Evolutionary conservation across 495 filamentous ascomycete genomes (phyloP).

Genomic region (Penicillium cataractarum): DNA sequence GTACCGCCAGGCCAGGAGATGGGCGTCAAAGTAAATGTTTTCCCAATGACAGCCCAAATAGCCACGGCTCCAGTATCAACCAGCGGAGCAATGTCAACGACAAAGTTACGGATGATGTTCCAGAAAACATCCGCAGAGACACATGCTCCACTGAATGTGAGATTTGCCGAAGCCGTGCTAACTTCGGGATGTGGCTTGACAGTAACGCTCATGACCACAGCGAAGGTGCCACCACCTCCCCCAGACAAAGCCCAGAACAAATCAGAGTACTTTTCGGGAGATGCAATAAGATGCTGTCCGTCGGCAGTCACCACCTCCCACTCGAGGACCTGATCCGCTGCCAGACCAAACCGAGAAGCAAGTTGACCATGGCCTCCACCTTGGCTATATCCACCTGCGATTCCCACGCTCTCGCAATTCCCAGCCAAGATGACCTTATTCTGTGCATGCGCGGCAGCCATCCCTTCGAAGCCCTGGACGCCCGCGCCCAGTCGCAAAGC

Average conservation of each 20-base stretch:
- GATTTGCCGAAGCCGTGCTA: conserved; percentile 8
- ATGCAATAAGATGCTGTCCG: neutral
- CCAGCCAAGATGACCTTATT: conserved; percentile 32
- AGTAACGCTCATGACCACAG: conserved; percentile 18
- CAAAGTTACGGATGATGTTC: conserved; percentile 6
- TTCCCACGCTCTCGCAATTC: conserved; percentile 36
- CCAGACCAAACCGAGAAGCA: conserved; percentile 54
- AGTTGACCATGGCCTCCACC: conserved; percentile 64
- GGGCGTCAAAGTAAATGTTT: conserved; percentile 13
- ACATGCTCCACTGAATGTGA: conserved; percentile 7
- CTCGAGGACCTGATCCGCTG: conserved; percentile 62
- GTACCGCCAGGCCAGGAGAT: conserved; percentile 17
- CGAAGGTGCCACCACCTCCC: conserved; percentile 21
- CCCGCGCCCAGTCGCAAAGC: conserved; percentile 59
- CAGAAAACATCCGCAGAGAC: neutral
- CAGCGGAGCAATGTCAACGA: conserved; percentile 12
- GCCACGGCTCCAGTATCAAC: conserved; percentile 17
- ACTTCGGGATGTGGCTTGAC: conserved; percentile 18
- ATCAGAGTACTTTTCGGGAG: conserved; percentile 24
- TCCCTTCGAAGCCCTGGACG: conserved; percentile 50
- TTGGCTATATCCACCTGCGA: conserved; percentile 57
- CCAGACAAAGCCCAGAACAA: conserved; percentile 22
- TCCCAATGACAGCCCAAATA: conserved; percentile 11
- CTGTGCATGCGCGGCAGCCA: conserved; percentile 40
- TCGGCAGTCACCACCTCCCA: conserved; percentile 54